Conservation (phyloP, 345 rosid genomes). For the Ailanthus altissimus region DNA sequence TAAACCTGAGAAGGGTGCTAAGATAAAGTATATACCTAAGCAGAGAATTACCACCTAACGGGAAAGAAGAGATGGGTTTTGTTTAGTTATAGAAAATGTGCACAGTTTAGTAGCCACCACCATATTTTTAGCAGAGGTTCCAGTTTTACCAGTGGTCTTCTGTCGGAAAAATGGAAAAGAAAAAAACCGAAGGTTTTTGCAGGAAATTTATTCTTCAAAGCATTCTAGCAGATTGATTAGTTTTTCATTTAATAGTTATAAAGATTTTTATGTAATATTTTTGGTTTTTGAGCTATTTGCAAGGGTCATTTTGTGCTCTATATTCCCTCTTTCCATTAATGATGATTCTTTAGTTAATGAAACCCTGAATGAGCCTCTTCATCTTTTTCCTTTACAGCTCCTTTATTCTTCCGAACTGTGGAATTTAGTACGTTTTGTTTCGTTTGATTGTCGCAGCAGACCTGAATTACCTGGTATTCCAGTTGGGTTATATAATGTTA, state of each 20-base stretch:
- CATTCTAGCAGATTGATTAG: slow-evolving; percentile 28
- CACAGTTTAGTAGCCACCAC: slow-evolving; percentile 38
- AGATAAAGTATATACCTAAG: slow-evolving; percentile 79
- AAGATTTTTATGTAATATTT: slow-evolving; percentile 42
- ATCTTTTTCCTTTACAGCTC: not conserved
- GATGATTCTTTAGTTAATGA: not conserved
- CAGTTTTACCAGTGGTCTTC: slow-evolving; percentile 67
- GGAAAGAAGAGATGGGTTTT: slow-evolving; percentile 18
- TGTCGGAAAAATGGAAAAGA: slow-evolving; percentile 32
- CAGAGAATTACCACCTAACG: slow-evolving; percentile 42
- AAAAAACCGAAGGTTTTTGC: slow-evolving; percentile 27
- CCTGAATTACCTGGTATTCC: too few species aligned
- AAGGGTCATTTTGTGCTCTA: slow-evolving; percentile 12
- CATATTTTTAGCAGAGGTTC: slow-evolving; percentile 63
- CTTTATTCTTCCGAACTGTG: too few species aligned
- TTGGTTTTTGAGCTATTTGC: slow-evolving; percentile 25
- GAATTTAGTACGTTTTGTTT: too few species aligned
- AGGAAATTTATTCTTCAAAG: slow-evolving; percentile 24
- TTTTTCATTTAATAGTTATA: slow-evolving; percentile 19
- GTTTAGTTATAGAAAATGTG: slow-evolving; percentile 36
- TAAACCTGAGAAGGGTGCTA: slow-evolving; percentile 64
- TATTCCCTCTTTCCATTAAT: not conserved
- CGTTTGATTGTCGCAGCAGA: too few species aligned
- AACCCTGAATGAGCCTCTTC: not conserved
- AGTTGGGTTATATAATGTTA: too few species aligned